Conservation (phyloP, 352 stramenopile genomes). For the Globisporangium paroecandrum region DNA sequence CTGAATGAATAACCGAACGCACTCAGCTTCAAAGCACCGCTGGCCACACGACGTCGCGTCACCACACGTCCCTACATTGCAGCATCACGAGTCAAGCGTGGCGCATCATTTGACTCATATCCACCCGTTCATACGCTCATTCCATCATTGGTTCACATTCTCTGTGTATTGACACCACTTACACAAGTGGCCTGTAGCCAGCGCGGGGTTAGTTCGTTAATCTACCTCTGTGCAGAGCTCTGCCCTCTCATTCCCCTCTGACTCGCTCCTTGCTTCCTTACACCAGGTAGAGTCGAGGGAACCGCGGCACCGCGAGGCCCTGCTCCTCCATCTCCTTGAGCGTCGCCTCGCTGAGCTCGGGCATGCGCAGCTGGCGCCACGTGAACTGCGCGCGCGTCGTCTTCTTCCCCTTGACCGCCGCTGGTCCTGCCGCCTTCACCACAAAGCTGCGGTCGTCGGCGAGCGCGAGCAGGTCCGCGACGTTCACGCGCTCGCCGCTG, state of each 20-base stretch:
- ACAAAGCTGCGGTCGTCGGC: constrained; percentile 46
- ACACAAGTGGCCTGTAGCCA: background rate
- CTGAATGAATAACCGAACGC: no score
- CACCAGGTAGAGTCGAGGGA: constrained; percentile 21
- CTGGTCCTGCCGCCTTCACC: constrained; percentile 21
- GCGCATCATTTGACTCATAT: background rate
- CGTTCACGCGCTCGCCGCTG: constrained; percentile 25
- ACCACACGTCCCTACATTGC: background rate
- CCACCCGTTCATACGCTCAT: background rate
- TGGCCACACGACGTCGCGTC: no score
- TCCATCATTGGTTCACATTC: background rate
- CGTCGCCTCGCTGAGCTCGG: constrained; percentile 19
- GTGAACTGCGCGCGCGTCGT: constrained; percentile 24
- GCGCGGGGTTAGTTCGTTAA: background rate
- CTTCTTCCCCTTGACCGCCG: constrained; percentile 27
- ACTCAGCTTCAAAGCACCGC: no score
- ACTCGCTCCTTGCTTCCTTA: background rate
- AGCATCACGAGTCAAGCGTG: background rate
- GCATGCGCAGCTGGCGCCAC: constrained; percentile 52
- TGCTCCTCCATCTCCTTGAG: constrained; percentile 21
- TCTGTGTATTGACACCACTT: background rate
- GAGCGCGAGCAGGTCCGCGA: constrained; percentile 36
- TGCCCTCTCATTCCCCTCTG: background rate
- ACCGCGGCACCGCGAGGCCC: constrained; percentile 27
- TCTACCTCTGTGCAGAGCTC: background rate